Percentiles rank a stretch among this genome's conserved stretches.
Evolutionary conservation across 768 basidiomycete species (phyloP).

Genomic region (Rhodosporidiobolus sp.): DNA sequence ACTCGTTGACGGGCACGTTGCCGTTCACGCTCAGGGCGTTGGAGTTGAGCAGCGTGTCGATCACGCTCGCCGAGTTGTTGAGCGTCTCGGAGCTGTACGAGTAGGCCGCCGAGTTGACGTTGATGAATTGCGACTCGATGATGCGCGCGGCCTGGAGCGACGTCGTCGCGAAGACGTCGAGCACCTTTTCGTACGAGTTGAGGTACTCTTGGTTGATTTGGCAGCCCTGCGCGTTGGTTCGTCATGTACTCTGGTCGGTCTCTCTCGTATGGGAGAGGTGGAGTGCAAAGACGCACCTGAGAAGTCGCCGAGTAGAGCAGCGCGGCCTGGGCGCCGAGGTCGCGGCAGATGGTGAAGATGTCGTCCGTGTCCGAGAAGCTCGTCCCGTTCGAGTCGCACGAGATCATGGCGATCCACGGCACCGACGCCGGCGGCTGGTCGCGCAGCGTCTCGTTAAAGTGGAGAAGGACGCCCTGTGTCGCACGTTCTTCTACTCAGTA

Average conservation of each 20-base stretch:
- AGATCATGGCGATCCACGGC: slow-evolving; percentile 87
- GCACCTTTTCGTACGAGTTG: slow-evolving; percentile 63
- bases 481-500: too few species aligned
- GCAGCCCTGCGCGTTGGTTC: slow-evolving; percentile 55
- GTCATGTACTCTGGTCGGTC: neutral
- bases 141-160: slow-evolving; percentile 59
- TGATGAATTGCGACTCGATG: slow-evolving; percentile 43
- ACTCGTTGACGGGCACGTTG: slow-evolving; percentile 14
- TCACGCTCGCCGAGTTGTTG: slow-evolving; percentile 51
- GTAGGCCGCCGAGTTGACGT: slow-evolving; percentile 21
- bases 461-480: slow-evolving; percentile 73
- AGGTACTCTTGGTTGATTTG: slow-evolving; percentile 70
- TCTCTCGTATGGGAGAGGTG: too few species aligned
- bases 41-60: slow-evolving; percentile 51
- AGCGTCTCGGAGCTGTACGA: slow-evolving; percentile 49
- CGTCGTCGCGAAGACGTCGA: slow-evolving; percentile 75
- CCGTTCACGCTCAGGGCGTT: slow-evolving; percentile 26
- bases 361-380: slow-evolving; percentile 54
- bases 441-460: slow-evolving; percentile 65
- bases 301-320: slow-evolving; percentile 74
- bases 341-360: slow-evolving; percentile 75
- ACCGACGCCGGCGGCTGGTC: slow-evolving; percentile 56
- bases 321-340: slow-evolving; percentile 74
- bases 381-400: slow-evolving; percentile 75
- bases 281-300: slow-evolving; percentile 6